Conservation (phyloP, 2,329 filamentous ascomycete species). For the Penicillium sp. region DNA sequence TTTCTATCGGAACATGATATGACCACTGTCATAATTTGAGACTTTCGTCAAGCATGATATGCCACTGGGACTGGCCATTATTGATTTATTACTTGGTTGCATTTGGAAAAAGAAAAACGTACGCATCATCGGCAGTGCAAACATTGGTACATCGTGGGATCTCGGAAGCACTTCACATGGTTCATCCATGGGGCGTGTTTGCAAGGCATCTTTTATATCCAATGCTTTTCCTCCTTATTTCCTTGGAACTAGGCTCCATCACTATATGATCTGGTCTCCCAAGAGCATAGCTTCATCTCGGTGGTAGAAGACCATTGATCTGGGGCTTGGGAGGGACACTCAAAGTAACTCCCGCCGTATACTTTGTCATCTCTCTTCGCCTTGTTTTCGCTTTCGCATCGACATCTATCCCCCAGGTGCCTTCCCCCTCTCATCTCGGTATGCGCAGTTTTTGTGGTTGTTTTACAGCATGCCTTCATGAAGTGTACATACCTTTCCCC, state of each 20-base stretch:
- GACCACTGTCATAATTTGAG: constrained; percentile 35
- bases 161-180: neutral
- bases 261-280: neutral
- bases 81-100: constrained; percentile 15
- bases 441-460: constrained; percentile 20
- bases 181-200: neutral
- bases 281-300: neutral
- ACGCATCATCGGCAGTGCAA: constrained; percentile 4
- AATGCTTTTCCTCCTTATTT: neutral
- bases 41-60: constrained; percentile 41
- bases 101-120: constrained; percentile 14
- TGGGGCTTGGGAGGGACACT: neutral
- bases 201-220: neutral
- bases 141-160: neutral
- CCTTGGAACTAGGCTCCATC: neutral
- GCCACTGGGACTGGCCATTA: constrained; percentile 29
- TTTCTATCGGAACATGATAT: constrained; percentile 35
- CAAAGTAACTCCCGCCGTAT: neutral
- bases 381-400: constrained; percentile 8
- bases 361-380: neutral
- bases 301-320: constrained; percentile 1
- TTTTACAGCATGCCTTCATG: constrained; percentile 29
- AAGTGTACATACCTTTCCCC: constrained; percentile 34
- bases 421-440: constrained; percentile 13
- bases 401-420: constrained; percentile 5